Evolutionary conservation across 2,329 filamentous ascomycete genomes (phyloP), one percentile per base, ranked within the genome.

Genomic region (Trichoderma afroharzianum): DNA sequence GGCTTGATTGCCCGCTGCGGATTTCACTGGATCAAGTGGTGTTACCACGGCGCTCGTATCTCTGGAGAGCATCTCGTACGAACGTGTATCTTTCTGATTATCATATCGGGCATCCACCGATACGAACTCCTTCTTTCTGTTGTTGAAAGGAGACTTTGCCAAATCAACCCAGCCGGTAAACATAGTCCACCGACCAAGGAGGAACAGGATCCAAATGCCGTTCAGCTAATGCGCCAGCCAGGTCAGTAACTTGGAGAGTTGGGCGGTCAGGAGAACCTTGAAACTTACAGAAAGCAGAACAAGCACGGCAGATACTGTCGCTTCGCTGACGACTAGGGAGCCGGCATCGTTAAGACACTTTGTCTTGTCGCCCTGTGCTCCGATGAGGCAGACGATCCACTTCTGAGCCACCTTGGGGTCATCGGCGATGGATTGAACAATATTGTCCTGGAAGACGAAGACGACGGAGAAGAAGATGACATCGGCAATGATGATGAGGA

Each of bases 391-490:
- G 0, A 79, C 12, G 1, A 97, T 80, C 93, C 93, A 98, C 3
- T 86, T 85, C 43, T 82, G 73, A 2, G 91, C 88, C 30, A 88
- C 86, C 1, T 33, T 74, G 0, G 84, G 83, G 68, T 91, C 77
- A 43, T 89, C 85, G 50, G 87, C 85, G 24, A 87, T 81, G 3
- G 88, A 87, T 67, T 88, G 83, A 14, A 93, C 87, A 26, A 92
- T 88, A 76, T 91, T 91, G 81, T 97, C 93, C 78, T 97, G 88
- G 79, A 93, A 93, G 63, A 98, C 91, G 79, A 98, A 98, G 69
- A 97, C 88, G 59, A 97, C 86, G 2, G 95, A 91, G 82, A 98
- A 98, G 86, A 97, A 97, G 77, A 98, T 90, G 73, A 98, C 94
- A 79, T 98, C 95, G 72, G 90, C 88, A 71, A 98, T 88, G 76